Evolutionary conservation across 1,284 basidiomycete species (phyloP).

Genomic region (Earliella scabrosa): DNA sequence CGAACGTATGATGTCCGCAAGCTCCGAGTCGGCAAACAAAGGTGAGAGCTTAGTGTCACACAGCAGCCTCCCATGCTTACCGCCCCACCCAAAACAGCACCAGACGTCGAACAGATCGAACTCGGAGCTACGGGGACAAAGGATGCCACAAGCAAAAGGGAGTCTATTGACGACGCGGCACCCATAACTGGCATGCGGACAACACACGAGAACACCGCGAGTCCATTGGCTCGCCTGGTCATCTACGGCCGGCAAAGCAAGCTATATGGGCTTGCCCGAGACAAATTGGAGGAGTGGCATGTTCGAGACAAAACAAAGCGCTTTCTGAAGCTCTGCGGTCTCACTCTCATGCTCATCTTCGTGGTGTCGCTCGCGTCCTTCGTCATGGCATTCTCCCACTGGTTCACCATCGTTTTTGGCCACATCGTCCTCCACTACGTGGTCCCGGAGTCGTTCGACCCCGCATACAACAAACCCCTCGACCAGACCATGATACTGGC

Average conservation of each 20-base stretch:
- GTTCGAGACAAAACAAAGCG: background rate
- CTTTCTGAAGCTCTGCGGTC: slow-evolving; percentile 1
- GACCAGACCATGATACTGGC: slow-evolving; percentile 18
- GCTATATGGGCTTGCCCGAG: background rate
- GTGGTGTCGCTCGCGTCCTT: slow-evolving; percentile 12
- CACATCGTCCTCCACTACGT: slow-evolving; percentile 15
- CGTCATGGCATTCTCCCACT: slow-evolving; percentile 13
- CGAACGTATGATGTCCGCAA: too few relatives aligned
- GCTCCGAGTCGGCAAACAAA: too few relatives aligned
- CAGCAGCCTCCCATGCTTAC: too few relatives aligned
- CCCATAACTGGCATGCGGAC: too few relatives aligned
- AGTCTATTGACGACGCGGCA: too few relatives aligned
- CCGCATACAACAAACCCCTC: slow-evolving; percentile 8
- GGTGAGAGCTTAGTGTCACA: too few relatives aligned
- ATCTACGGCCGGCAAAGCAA: background rate
- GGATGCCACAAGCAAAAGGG: too few relatives aligned
- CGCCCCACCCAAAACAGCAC: too few relatives aligned
- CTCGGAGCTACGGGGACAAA: too few relatives aligned
- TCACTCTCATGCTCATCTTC: slow-evolving; percentile 16
- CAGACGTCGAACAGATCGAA: too few relatives aligned
- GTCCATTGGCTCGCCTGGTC: background rate
- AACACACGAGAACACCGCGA: too few relatives aligned
- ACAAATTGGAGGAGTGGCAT: background rate
- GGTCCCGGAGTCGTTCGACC: slow-evolving; percentile 6
- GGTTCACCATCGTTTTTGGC: slow-evolving; percentile 17